Evolutionary conservation across 2,329 filamentous ascomycete species (phyloP), one percentile per base, ranked within the genome.

Genomic region (Hymenoscyphus scutula): DNA sequence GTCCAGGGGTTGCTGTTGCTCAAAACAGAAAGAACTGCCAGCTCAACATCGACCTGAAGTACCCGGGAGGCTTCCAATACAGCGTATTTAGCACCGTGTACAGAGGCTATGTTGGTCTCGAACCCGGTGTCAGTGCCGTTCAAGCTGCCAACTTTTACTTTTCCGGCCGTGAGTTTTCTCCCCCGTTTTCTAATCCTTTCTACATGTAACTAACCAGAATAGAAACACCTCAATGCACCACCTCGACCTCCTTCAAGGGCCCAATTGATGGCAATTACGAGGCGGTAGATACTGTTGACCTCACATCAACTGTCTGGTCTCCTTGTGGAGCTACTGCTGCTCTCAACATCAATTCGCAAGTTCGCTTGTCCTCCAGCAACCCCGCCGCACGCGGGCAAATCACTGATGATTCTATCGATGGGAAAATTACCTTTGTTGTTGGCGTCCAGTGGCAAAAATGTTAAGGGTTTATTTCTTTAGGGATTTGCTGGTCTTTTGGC

Each of bases 51-150:
- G 62, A 68, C 15, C 61, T 69, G 7, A 23, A 64, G 27, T 68
- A 69, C 38, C 68, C 68, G 1, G 27, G 32, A 5, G 67, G 66
- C 23, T 68, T 68, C 60, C 68, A 69, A 59, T 69, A 69, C 38
- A 65, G 64, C 48, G 57, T 69, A 23, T 60, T 65, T 30, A 64
- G 55, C 25, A 64, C 64, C 4, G 41, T 62, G 2, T 68, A 67
- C 38, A 45, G 66, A 32, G 68, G 68, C 0, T 68, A 66, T 45
- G 60, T 64, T 13, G 41, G 48, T 8, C 60, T 69, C 15, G 67
- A 68, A 30, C 37, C 62, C 30, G 66, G 66, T 32, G 64, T 68
- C n/a, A 63, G 45, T 37, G 68, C 59, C 0, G 13, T 60, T 15
- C 68, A 69, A 41, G 53, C 66, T 58, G 48, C 64, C 17, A 66